phyloP scores from a whole-genome alignment of 2,329 filamentous ascomycete genomes.

The Cytospora chrysosperma region DNA sequence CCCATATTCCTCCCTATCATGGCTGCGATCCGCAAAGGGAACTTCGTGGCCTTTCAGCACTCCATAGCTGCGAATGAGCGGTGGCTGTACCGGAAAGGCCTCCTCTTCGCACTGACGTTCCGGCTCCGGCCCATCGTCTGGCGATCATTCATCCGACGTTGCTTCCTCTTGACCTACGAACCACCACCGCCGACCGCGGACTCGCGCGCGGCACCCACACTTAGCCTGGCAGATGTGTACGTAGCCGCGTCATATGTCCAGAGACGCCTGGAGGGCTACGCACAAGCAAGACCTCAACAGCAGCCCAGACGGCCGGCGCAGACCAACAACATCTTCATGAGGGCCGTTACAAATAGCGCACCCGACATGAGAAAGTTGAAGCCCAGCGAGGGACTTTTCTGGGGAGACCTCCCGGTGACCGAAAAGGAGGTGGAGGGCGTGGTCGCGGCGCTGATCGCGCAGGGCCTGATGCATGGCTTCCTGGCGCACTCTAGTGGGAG shows the following conservation, averaged over 20 bases:
- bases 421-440: conserved; percentile 72
- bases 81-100: conserved; percentile 75
- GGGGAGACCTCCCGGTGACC: conserved; percentile 60
- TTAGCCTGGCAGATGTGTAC: conserved; percentile 70
- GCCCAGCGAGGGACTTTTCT: conserved; percentile 60
- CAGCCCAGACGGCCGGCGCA: conserved; percentile 36
- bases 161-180: conserved; percentile 77
- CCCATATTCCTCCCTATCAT: conserved; percentile 72
- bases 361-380: conserved; percentile 44
- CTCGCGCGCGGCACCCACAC: conserved; percentile 66
- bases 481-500: conserved; percentile 73
- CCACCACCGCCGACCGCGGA: conserved; percentile 53
- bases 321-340: conserved; percentile 52
- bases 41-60: conserved; percentile 71
- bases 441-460: conserved; percentile 72
- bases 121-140: conserved; percentile 80
- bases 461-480: conserved; percentile 81
- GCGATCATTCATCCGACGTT: conserved; percentile 75
- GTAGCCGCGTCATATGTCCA: conserved; percentile 65
- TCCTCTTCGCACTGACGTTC: conserved; percentile 73
- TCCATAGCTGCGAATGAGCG: conserved; percentile 62
- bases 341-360: conserved; percentile 48
- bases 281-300: conserved; percentile 37
- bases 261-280: conserved; percentile 58
- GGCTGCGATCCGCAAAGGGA: conserved; percentile 67